phyloP scores from a whole-genome alignment of 2,329 filamentous ascomycete species.

The Cladosporium phlei region DNA sequence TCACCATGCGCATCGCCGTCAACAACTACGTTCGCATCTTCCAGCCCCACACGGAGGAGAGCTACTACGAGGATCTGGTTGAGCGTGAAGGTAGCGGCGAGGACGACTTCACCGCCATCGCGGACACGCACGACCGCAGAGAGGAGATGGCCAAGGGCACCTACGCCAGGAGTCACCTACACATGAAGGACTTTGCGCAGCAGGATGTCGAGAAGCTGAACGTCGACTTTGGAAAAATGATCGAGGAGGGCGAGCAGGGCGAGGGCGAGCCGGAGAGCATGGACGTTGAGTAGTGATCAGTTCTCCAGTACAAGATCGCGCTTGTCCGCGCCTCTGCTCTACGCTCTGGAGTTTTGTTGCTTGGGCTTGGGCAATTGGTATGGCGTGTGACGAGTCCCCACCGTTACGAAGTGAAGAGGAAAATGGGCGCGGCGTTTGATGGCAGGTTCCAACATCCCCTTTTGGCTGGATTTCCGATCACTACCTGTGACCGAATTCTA shows the following conservation, averaged over 20 bases:
- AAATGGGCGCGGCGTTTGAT: too few species aligned
- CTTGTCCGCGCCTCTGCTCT: too few species aligned
- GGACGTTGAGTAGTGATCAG: conserved; percentile 23
- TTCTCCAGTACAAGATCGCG: too few species aligned
- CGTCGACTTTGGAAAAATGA: conserved; percentile 23
- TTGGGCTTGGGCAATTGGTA: too few species aligned
- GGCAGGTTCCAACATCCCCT: too few species aligned
- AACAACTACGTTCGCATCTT: conserved; percentile 42
- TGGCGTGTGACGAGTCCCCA: too few species aligned
- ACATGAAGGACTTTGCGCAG: conserved; percentile 43
- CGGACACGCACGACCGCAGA: conserved; percentile 29
- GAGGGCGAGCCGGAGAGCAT: conserved; percentile 21
- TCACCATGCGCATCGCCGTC: conserved; percentile 42
- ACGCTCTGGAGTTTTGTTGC: too few species aligned
- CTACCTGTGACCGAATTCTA: too few species aligned
- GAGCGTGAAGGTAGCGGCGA: conserved; percentile 34
- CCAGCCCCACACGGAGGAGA: conserved; percentile 38
- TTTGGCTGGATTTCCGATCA: too few species aligned
- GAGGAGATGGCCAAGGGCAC: conserved; percentile 31
- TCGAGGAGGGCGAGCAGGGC: conserved; percentile 16
- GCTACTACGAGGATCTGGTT: conserved; percentile 35
- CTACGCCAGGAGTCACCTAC: conserved; percentile 41
- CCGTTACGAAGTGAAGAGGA: too few species aligned
- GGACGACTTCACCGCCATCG: conserved; percentile 31
- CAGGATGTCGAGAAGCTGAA: conserved; percentile 45